Evolutionary conservation across 805 yeast species (phyloP).

Genomic region (Wickerhamia fluorescens): DNA sequence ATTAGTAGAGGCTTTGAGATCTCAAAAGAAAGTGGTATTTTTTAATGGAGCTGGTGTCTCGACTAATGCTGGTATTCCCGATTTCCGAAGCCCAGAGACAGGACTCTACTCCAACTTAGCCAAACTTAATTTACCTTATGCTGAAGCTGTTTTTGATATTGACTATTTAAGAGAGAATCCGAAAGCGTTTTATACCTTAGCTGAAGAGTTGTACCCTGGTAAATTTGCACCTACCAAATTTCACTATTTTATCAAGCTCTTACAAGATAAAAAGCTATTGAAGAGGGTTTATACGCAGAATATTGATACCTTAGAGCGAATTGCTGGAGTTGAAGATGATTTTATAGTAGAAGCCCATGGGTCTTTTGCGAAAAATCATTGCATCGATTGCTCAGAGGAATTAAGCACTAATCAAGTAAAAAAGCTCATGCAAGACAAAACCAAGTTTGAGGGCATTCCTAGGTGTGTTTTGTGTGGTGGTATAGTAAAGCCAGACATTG

Average conservation of each 20-base stretch:
- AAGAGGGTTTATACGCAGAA: constrained; percentile 84
- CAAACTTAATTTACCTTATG: constrained; percentile 71
- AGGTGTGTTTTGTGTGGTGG: constrained; percentile 63
- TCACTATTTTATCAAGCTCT: constrained; percentile 62
- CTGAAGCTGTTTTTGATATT: constrained; percentile 94
- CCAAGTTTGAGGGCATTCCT: constrained; percentile 35
- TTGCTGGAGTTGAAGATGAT: constrained; percentile 66
- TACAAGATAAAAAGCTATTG: constrained; percentile 57
- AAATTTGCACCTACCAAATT: constrained; percentile 76
- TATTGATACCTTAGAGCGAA: constrained; percentile 83
- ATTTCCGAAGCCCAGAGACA: constrained; percentile 85
- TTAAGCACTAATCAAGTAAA: constrained; percentile 45
- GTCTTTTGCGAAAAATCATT: constrained; percentile 77
- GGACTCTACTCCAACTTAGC: constrained; percentile 79
- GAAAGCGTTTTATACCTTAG: constrained; percentile 75
- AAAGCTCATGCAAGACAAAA: constrained; percentile 24
- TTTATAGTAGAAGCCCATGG: constrained; percentile 90
- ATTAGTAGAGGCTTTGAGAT: constrained; percentile 22
- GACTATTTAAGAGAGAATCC: constrained; percentile 73
- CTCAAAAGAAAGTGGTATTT: constrained; percentile 46
- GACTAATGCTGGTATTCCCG: constrained; percentile 92
- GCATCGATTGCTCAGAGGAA: constrained; percentile 62
- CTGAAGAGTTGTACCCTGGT: constrained; percentile 84
- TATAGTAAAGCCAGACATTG: constrained; percentile 86
- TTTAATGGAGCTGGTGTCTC: constrained; percentile 93